Evolutionary conservation across 208 protist genomes (phyloP).

Genomic region (Crithidia bombi): DNA sequence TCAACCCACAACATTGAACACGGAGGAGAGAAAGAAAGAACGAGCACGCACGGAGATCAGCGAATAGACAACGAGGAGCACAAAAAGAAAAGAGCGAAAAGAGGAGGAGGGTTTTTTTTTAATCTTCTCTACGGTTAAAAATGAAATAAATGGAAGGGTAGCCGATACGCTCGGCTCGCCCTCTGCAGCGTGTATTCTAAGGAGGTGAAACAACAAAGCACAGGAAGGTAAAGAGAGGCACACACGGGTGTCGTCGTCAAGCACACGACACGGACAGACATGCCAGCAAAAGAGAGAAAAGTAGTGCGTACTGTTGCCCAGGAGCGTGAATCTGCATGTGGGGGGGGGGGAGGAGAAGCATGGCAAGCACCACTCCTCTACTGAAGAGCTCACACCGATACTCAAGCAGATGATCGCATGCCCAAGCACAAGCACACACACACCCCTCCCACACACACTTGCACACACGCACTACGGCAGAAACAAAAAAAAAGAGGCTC

Average conservation of each 20-base stretch:
- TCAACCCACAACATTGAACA: not conserved
- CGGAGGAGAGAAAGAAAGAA: not conserved
- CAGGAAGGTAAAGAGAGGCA: slow-evolving; percentile 4
- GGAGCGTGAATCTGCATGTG: too few relatives aligned
- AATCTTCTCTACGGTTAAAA: slow-evolving; percentile 23
- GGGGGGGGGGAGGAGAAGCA: too few relatives aligned
- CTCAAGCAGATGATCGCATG: too few relatives aligned
- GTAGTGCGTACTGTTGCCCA: too few relatives aligned
- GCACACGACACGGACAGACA: too few relatives aligned
- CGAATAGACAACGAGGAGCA: not conserved
- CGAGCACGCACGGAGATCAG: not conserved
- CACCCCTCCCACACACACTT: too few relatives aligned
- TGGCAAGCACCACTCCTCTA: too few relatives aligned
- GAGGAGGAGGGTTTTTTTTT: not conserved
- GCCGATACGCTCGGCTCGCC: not conserved
- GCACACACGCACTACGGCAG: too few relatives aligned
- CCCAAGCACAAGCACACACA: too few relatives aligned
- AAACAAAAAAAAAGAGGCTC: too few relatives aligned
- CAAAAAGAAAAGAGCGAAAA: slow-evolving; percentile 3
- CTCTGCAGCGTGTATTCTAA: slow-evolving; percentile 19
- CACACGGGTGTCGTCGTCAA: slow-evolving; percentile 5
- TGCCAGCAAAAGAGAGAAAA: too few relatives aligned
- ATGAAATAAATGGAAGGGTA: not conserved
- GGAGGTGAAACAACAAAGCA: slow-evolving; percentile 1
- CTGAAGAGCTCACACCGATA: too few relatives aligned